phyloP scores from a whole-genome alignment of 2,329 filamentous ascomycete genomes.

The Podosphaera aphanis region DNA sequence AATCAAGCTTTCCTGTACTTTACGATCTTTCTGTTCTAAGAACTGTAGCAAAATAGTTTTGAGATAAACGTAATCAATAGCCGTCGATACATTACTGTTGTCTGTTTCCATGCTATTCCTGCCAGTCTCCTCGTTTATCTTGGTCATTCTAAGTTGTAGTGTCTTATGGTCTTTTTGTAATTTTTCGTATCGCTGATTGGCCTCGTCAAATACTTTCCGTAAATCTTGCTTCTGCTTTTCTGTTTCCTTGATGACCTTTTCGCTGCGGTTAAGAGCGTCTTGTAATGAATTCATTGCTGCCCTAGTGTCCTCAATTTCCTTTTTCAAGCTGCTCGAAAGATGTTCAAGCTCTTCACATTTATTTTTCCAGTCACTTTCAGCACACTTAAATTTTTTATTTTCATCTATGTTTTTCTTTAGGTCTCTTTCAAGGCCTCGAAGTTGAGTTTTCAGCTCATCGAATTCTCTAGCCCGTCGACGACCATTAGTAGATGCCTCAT shows the following conservation, averaged over 20 bases:
- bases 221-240: constrained; percentile 53
- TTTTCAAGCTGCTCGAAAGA: constrained; percentile 37
- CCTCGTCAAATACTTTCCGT: constrained; percentile 54
- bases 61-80: constrained; percentile 30
- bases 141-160: constrained; percentile 22
- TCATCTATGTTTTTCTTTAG: constrained; percentile 48
- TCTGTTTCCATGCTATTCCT: constrained; percentile 15
- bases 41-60: constrained; percentile 69
- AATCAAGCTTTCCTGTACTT: constrained; percentile 50
- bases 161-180: constrained; percentile 41
- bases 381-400: constrained; percentile 51
- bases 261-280: constrained; percentile 64
- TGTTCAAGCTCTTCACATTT: constrained; percentile 56
- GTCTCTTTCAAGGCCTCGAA: constrained; percentile 62
- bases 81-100: constrained; percentile 6
- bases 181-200: constrained; percentile 55
- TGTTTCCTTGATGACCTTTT: constrained; percentile 59
- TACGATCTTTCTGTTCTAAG: constrained; percentile 58
- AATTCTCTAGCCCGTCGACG: constrained; percentile 58
- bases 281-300: constrained; percentile 56
- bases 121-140: constrained; percentile 13
- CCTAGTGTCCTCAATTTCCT: constrained; percentile 55
- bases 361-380: constrained; percentile 50
- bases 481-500: constrained; percentile 60
- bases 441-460: constrained; percentile 59